Evolutionary conservation across 2,329 filamentous ascomycete genomes (phyloP).

Genomic region (Geosmithia putterillii): DNA sequence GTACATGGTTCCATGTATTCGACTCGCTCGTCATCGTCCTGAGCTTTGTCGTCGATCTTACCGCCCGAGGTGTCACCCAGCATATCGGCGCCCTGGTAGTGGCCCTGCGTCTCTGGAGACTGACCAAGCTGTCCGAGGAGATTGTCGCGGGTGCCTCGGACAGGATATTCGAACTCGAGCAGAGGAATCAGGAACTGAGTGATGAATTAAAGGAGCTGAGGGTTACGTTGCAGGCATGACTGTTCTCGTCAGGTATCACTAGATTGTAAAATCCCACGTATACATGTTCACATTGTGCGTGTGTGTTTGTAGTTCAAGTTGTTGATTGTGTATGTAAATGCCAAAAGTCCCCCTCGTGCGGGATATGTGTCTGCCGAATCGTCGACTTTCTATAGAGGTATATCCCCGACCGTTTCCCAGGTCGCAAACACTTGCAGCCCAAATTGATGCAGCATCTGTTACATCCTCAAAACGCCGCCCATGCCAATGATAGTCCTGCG

Average conservation of each 20-base stretch:
- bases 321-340: too few relatives aligned
- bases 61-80: conserved; percentile 45
- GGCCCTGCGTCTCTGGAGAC: conserved; percentile 53
- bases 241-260: background rate
- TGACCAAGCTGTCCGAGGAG: conserved; percentile 62
- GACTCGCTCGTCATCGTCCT: conserved; percentile 50
- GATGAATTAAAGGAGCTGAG: conserved; percentile 24
- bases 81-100: conserved; percentile 56
- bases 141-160: conserved; percentile 50
- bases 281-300: too few relatives aligned
- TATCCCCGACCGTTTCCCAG: background rate
- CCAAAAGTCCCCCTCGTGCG: too few relatives aligned
- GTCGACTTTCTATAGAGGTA: background rate
- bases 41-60: conserved; percentile 49
- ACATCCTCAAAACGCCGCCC: conserved; percentile 22
- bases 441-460: conserved; percentile 5
- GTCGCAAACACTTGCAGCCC: background rate
- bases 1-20: conserved; percentile 48
- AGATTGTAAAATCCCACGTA: background rate
- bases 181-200: conserved; percentile 37
- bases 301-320: too few relatives aligned
- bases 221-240: conserved; percentile 4
- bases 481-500: conserved; percentile 22
- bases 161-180: conserved; percentile 44
- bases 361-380: background rate